Evolutionary conservation across 2,329 filamentous ascomycete species (phyloP), one percentile per base, ranked within the genome.

Genomic region (Ascochyta lentis): DNA sequence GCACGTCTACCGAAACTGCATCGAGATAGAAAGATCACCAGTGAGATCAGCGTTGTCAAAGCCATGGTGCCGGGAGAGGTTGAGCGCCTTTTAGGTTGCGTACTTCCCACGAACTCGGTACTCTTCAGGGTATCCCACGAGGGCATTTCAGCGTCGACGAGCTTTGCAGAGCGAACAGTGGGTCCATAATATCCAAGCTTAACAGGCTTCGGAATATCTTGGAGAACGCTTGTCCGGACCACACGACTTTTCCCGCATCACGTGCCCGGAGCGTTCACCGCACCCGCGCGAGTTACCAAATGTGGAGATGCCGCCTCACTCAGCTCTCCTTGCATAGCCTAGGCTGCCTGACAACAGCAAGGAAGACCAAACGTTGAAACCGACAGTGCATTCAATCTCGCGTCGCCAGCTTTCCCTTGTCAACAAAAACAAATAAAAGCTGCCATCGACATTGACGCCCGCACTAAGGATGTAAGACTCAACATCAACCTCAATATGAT

Each of bases 221-320:
- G 43, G 42, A 29, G 33, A 55, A 38, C 42, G 42, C 47, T 51
- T 48, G 12, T 56, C 47, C 42, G 53, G 16, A 51, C 43, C 31
- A 4, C 22, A 26, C 38, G 37, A 51, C 22, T 43, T 39, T 22
- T 34, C 33, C 53, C 48, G 47, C 33, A 35, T 48, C 47, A 56
- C 47, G 53, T 55, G 47, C 15, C n/a, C 19, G 4, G 6, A 24
- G 19, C 47, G 42, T 47, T 56, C 47, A 54, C 44, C 38, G 38
- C 38, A 56, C 22, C 16, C 33, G 42, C 42, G 47, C 53, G 53
- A 47, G 15, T 56, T 56, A 51, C 53, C 53, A 9, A 39, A 51
- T 33, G 38, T 24, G 53, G 53, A 51, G 31, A 51, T 56, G 43
- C 53, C 53, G 53, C 42, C 23, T 19, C 10, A 41, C 37, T 42